Evolutionary conservation across 2,329 filamentous ascomycete genomes (phyloP).

Genomic region (Fusarium begoniae): DNA sequence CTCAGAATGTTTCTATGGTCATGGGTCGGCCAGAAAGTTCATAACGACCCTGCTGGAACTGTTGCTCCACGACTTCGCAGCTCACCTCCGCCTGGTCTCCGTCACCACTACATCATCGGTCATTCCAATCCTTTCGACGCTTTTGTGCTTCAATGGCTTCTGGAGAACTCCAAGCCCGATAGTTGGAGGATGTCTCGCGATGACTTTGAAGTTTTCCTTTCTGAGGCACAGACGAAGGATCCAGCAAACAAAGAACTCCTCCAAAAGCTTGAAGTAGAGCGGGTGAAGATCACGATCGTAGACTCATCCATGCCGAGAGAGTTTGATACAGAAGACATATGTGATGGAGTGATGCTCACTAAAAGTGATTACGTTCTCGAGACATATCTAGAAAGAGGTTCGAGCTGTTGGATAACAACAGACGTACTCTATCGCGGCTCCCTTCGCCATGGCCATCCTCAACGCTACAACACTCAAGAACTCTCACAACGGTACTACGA

Average conservation of each 20-base stretch:
- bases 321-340: neutral
- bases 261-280: neutral
- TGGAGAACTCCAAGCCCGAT: fast-evolving
- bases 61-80: neutral
- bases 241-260: neutral
- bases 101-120: neutral
- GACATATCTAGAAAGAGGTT: neutral
- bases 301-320: neutral
- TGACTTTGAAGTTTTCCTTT: neutral
- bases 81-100: neutral
- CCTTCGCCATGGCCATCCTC: neutral
- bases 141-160: neutral
- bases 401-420: neutral
- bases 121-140: neutral
- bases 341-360: neutral
- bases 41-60: neutral
- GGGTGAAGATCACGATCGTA: neutral
- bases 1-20: neutral
- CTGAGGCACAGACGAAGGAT: neutral
- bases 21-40: slow-evolving; percentile 3
- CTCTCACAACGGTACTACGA: neutral
- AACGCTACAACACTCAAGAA: neutral
- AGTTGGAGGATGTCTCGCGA: neutral
- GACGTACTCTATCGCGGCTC: slow-evolving; percentile 3
- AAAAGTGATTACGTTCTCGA: slow-evolving; percentile 10